These are phyloP conservation scores for Chytriomyces confervae DNA, from an alignment of 192 early-diverging fungal species.

Conservation along the genomic window DNA sequence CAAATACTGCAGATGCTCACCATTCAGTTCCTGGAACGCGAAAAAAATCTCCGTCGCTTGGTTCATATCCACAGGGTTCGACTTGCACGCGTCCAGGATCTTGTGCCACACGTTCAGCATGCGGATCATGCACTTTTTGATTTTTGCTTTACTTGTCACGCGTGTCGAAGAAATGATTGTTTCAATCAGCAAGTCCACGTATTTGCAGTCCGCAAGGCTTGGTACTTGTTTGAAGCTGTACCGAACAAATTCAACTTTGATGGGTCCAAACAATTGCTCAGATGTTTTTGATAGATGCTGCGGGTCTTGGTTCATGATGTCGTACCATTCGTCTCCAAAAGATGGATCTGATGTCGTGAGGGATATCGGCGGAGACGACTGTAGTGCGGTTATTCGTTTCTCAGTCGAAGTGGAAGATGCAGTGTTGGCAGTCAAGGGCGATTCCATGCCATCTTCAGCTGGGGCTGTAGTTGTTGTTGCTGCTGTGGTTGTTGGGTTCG, in stretches of 20 bases:
- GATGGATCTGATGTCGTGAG: too few species aligned
- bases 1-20: neutral
- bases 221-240: neutral
- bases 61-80: neutral
- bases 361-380: too few species aligned
- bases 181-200: constrained; percentile 17
- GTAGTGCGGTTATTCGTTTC: too few species aligned
- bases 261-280: constrained; percentile 7
- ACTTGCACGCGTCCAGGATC: neutral
- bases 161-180: neutral
- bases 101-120: neutral
- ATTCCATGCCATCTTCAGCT: too few species aligned
- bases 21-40: neutral
- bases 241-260: neutral
- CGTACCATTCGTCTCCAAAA: too few species aligned
- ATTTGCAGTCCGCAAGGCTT: neutral
- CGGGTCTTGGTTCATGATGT: neutral
- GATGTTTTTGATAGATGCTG: neutral
- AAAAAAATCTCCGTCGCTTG: neutral
- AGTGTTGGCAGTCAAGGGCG: too few species aligned
- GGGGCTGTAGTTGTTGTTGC: too few species aligned
- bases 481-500: too few species aligned
- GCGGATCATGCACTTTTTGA: neutral
- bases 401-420: too few species aligned
- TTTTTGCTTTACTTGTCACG: neutral